phyloP scores from a whole-genome alignment of 495 filamentous ascomycete genomes.

The Penicillium diatomitis region DNA sequence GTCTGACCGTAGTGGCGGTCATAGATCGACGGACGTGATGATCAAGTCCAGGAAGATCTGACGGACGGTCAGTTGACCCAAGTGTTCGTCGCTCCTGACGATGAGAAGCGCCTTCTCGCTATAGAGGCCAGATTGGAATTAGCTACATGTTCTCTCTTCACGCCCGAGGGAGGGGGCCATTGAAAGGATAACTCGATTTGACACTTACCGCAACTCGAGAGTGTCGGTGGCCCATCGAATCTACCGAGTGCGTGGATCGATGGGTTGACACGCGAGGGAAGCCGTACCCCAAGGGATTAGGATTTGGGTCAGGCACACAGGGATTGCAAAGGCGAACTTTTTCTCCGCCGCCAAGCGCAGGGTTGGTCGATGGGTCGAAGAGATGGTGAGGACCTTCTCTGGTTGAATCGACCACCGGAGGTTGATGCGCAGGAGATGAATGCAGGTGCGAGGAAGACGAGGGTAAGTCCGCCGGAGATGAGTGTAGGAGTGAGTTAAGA shows the following conservation, averaged over 20 bases:
- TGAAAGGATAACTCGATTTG: too few species aligned
- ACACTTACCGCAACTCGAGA: conserved; percentile 8
- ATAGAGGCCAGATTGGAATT: neutral
- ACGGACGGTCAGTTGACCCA: conserved; percentile 6
- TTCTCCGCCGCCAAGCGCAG: conserved; percentile 65
- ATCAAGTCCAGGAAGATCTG: conserved; percentile 2
- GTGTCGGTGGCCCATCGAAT: conserved; percentile 3
- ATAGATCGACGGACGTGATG: neutral
- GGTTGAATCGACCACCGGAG: conserved; percentile 33
- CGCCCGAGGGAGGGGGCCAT: neutral
- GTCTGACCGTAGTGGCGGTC: neutral
- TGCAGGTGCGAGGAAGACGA: neutral
- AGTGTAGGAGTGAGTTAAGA: conserved; percentile 14
- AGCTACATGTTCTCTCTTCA: too few species aligned
- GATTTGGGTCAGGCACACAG: conserved; percentile 88
- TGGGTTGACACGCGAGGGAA: conserved; percentile 18
- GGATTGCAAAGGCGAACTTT: conserved; percentile 90
- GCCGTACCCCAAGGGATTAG: conserved; percentile 42
- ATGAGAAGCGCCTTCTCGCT: neutral
- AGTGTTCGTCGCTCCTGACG: conserved; percentile 13
- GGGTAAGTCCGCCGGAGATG: conserved; percentile 10
- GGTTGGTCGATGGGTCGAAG: conserved; percentile 28
- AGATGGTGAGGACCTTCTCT: conserved; percentile 20
- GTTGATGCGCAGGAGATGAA: conserved; percentile 10
- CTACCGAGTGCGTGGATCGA: conserved; percentile 15